phyloP scores from a whole-genome alignment of 306 rosid species.

The Abrus pulchellus region DNA sequence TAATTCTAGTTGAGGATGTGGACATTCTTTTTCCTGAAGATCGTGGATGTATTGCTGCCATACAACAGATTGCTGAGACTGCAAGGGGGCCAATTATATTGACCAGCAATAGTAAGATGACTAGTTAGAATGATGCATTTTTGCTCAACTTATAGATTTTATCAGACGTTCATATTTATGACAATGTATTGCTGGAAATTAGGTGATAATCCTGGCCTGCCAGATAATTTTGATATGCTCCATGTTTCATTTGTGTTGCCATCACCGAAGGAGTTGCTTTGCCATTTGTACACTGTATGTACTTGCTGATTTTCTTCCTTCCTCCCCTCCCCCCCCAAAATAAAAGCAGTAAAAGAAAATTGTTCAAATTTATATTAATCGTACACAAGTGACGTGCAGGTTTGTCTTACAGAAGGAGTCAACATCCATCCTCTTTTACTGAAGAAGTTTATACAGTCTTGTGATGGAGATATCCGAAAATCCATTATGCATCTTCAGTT shows the following conservation, averaged over 20 bases:
- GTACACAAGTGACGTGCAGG: conserved; percentile 59
- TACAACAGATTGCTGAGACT: conserved; percentile 83
- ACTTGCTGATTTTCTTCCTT: conserved; percentile 12
- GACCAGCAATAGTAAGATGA: conserved; percentile 91
- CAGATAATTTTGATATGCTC: conserved; percentile 68
- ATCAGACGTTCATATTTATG: conserved; percentile 34
- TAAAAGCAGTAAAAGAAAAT: conserved; percentile 5
- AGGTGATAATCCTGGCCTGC: conserved; percentile 82
- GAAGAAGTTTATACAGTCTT: conserved; percentile 69
- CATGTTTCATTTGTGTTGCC: conserved; percentile 71
- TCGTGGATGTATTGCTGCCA: conserved; percentile 88
- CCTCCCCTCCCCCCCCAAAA: conserved; percentile 24
- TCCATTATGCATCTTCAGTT: conserved; percentile 86
- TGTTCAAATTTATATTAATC: conserved; percentile 28
- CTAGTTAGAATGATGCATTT: conserved; percentile 43
- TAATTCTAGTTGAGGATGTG: conserved; percentile 89
- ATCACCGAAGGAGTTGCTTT: conserved; percentile 69
- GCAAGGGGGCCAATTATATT: conserved; percentile 90
- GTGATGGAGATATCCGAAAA: conserved; percentile 85
- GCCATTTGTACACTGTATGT: conserved; percentile 76
- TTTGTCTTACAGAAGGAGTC: conserved; percentile 78
- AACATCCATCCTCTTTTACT: conserved; percentile 68
- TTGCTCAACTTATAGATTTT: conserved; percentile 40
- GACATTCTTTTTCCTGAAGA: conserved; percentile 88
- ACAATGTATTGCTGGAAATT: conserved; percentile 54